Conservation (phyloP, 169 alveolate species). For the Amoebophrya sp. region DNA sequence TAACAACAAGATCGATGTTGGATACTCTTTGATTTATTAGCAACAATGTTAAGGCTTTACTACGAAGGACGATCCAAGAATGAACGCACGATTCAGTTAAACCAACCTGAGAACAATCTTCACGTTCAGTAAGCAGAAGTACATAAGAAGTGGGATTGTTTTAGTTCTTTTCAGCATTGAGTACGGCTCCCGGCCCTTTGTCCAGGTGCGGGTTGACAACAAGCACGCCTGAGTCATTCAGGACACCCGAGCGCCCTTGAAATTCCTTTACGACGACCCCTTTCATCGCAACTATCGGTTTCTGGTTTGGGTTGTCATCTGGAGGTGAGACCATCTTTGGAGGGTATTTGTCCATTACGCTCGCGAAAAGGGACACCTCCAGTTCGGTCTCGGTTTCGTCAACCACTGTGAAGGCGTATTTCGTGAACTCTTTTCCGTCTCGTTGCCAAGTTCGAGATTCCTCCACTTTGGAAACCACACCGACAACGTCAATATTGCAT, state of each 20-base stretch:
- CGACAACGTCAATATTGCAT: neutral
- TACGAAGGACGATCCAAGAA: too few species aligned
- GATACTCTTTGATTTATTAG: too few species aligned
- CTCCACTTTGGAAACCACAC: neutral
- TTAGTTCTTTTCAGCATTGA: too few species aligned
- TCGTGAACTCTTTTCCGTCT: neutral
- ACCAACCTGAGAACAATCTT: too few species aligned
- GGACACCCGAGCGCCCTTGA: neutral
- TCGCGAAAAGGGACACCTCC: neutral
- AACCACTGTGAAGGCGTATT: neutral
- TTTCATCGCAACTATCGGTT: neutral
- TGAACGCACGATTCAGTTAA: too few species aligned
- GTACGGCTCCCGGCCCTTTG: neutral
- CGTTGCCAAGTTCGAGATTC: neutral
- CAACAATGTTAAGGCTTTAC: too few species aligned
- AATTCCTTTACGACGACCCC: neutral
- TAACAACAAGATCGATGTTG: too few species aligned
- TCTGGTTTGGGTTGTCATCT: neutral
- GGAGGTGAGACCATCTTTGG: neutral
- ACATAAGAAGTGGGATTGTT: too few species aligned
- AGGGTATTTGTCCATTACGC: neutral
- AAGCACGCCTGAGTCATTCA: neutral
- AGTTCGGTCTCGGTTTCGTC: slow-evolving; percentile 20
- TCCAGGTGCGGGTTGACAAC: neutral
- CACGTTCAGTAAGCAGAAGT: too few species aligned